Conservation (phyloP, 805 yeast species). For the Saccharomycopsis babjevae region DNA sequence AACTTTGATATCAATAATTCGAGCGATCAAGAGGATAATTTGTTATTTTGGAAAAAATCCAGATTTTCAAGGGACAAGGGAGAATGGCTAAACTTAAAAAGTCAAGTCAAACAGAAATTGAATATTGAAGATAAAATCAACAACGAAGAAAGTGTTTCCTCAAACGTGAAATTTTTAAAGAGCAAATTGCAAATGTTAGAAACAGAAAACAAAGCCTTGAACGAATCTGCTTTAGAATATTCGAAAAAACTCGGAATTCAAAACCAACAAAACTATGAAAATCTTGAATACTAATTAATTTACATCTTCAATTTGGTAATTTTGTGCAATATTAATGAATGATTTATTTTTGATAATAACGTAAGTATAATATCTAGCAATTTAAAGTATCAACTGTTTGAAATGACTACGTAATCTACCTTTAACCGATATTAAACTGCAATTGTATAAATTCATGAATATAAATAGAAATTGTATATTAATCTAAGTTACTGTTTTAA, state of each 20-base stretch:
- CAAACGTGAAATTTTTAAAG: background rate
- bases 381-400: no score
- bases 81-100: conserved; percentile 1
- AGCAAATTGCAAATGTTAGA: background rate
- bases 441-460: background rate
- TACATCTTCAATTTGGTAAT: background rate
- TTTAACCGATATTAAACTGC: background rate
- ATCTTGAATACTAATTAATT: background rate
- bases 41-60: conserved; percentile 7
- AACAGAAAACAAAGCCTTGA: background rate
- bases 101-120: background rate
- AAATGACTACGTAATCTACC: background rate
- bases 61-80: conserved; percentile 6
- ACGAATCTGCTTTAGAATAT: background rate
- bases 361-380: no score
- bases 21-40: background rate
- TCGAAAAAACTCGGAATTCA: background rate
- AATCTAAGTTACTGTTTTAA: background rate
- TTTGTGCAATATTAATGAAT: background rate
- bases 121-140: background rate
- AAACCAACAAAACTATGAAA: background rate
- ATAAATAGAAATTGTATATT: background rate
- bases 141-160: background rate
- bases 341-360: background rate
- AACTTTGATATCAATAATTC: background rate